phyloP scores from a whole-genome alignment of 176 grass and related monocot species.

The Musa schizocarpa region DNA sequence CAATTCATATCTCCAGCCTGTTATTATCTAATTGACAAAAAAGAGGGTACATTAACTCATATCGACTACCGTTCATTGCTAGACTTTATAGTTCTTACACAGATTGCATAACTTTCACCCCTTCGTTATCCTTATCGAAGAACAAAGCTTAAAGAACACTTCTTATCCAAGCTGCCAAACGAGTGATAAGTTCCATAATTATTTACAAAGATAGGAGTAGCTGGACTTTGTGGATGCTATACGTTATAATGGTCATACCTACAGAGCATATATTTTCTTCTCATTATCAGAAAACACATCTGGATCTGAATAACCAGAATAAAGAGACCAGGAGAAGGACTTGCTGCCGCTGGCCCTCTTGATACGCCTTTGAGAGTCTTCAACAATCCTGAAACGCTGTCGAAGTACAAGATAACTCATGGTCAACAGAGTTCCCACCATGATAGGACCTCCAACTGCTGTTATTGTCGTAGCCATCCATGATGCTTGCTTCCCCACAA shows the following conservation, averaged over 20 bases:
- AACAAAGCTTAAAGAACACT: background rate
- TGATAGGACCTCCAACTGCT: conserved; percentile 76
- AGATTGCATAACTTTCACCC: background rate
- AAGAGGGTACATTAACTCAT: background rate
- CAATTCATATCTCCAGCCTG: too few relatives aligned
- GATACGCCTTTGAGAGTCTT: conserved; percentile 74
- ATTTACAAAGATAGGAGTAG: background rate
- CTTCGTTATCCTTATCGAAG: background rate
- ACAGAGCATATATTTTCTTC: conserved; percentile 91
- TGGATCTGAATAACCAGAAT: conserved; percentile 61
- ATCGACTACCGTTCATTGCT: background rate
- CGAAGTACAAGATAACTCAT: conserved; percentile 73
- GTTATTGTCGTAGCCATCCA: conserved; percentile 90
- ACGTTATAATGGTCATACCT: background rate
- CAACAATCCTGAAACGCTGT: conserved; percentile 58
- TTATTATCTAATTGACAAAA: background rate
- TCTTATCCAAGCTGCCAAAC: background rate
- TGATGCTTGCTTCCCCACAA: conserved; percentile 59
- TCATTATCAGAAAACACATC: conserved; percentile 87
- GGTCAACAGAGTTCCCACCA: conserved; percentile 72
- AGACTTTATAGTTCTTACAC: background rate
- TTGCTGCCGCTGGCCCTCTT: conserved; percentile 76
- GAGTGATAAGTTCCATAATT: background rate
- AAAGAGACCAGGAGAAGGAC: conserved; percentile 88
- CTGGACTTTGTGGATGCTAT: background rate